phyloP scores from a whole-genome alignment of 1,284 basidiomycete species.

The Wallemia mellicola region DNA sequence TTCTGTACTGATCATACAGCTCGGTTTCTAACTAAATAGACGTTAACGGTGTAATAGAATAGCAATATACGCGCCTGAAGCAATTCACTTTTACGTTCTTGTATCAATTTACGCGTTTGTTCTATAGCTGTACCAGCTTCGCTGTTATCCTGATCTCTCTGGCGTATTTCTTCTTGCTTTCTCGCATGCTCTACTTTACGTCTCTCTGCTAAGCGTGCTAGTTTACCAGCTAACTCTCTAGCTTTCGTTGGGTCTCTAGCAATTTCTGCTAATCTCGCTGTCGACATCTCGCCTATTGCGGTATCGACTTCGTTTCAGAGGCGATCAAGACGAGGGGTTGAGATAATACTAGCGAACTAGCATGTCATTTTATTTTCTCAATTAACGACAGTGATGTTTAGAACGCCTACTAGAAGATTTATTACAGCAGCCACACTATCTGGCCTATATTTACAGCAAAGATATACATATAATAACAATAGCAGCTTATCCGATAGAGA shows the following conservation, averaged over 20 bases:
- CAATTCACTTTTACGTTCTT: background rate
- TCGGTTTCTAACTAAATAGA: no score
- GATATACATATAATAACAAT: background rate
- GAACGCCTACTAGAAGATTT: background rate
- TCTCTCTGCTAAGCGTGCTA: background rate
- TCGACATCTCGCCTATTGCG: background rate
- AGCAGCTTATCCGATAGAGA: conserved; percentile 1
- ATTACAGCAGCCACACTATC: background rate
- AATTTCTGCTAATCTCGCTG: background rate
- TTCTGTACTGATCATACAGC: no score
- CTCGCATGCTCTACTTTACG: background rate
- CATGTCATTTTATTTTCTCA: background rate
- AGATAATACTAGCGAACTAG: background rate
- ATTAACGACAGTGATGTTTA: background rate
- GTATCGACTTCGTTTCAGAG: background rate
- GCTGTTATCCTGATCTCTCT: background rate
- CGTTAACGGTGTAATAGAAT: no score
- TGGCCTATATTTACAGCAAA: background rate
- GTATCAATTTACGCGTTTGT: background rate
- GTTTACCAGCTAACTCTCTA: background rate
- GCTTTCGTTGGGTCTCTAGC: background rate
- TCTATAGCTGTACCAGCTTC: background rate
- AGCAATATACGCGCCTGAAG: no score
- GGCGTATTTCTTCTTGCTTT: background rate
- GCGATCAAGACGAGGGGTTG: background rate